phyloP scores from a whole-genome alignment of 129 eudicot genomes.

The Artemisia annua region DNA sequence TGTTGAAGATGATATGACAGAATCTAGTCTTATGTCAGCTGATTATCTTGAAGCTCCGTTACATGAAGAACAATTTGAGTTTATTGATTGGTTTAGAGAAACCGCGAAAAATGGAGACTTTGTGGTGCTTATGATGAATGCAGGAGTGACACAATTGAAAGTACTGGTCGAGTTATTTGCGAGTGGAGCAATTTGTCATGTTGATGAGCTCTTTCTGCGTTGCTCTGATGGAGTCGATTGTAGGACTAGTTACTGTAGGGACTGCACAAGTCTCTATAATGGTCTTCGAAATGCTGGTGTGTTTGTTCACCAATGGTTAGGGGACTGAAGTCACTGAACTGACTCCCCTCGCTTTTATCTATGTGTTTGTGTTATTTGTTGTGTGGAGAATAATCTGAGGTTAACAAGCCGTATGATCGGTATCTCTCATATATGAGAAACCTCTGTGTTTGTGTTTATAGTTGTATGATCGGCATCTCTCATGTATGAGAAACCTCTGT shows the following conservation, averaged over 20 bases:
- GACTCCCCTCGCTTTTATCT: neutral
- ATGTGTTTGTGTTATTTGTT: neutral
- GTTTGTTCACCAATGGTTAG: slow-evolving; percentile 68
- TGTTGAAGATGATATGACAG: slow-evolving; percentile 35
- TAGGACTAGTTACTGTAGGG: slow-evolving; percentile 38
- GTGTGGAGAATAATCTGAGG: slow-evolving; percentile 48
- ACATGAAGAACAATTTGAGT: slow-evolving; percentile 73
- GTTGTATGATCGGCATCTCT: slow-evolving; percentile 32
- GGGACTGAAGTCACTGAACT: slow-evolving; percentile 26
- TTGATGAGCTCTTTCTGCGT: slow-evolving; percentile 77
- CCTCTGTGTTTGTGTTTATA: slow-evolving; percentile 33
- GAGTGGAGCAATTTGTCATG: slow-evolving; percentile 72
- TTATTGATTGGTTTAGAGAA: slow-evolving; percentile 68
- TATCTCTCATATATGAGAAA: slow-evolving; percentile 27
- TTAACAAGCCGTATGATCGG: slow-evolving; percentile 33
- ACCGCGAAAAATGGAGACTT: slow-evolving; percentile 54
- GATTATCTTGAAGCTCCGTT: slow-evolving; percentile 51
- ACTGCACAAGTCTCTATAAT: slow-evolving; percentile 47
- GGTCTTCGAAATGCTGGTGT: slow-evolving; percentile 72
- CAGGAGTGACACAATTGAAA: slow-evolving; percentile 51
- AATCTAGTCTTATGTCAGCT: slow-evolving; percentile 39
- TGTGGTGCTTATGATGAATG: slow-evolving; percentile 83
- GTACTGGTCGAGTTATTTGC: slow-evolving; percentile 61
- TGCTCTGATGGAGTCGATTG: slow-evolving; percentile 53
- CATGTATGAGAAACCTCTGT: slow-evolving; percentile 28